These are phyloP conservation scores for Penicillium coprophilum DNA, from an alignment of 495 filamentous ascomycete genomes.

Conservation along the genomic window DNA sequence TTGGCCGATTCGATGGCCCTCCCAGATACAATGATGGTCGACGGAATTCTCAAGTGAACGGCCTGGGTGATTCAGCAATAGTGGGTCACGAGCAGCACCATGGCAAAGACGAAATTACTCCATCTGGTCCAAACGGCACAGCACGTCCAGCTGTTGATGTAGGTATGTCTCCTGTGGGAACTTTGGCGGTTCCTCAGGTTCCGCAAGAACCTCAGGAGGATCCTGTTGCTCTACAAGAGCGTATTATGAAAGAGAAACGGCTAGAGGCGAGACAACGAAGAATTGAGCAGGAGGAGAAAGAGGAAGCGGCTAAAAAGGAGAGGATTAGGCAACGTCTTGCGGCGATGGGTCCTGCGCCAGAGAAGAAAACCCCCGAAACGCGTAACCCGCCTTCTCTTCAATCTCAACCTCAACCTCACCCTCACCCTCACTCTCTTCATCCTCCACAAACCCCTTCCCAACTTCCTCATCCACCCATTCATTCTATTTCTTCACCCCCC, in stretches of 20 bases:
- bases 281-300: conserved; percentile 75
- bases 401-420: conserved; percentile 5
- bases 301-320: conserved; percentile 77
- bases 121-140: conserved; percentile 41
- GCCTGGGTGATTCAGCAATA: conserved; percentile 36
- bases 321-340: conserved; percentile 82
- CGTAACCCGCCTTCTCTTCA: conserved; percentile 29
- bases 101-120: conserved; percentile 29
- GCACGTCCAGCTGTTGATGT: conserved; percentile 50
- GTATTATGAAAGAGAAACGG: conserved; percentile 79
- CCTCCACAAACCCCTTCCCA: conserved; percentile 9
- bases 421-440: conserved; percentile 2
- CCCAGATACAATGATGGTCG: conserved; percentile 46
- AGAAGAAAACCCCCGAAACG: conserved; percentile 41
- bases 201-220: conserved; percentile 52
- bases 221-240: conserved; percentile 67
- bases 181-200: conserved; percentile 24
- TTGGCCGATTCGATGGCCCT: conserved; percentile 49
- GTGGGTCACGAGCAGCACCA: conserved; percentile 27
- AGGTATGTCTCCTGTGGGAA: conserved; percentile 43
- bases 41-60: conserved; percentile 48
- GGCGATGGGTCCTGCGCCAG: conserved; percentile 66
- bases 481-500: conserved; percentile 43
- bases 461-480: conserved; percentile 17
- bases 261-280: conserved; percentile 75